These are phyloP conservation scores for Dipteronia sinensis DNA, from an alignment of 345 rosid species.

Conservation along the genomic window DNA sequence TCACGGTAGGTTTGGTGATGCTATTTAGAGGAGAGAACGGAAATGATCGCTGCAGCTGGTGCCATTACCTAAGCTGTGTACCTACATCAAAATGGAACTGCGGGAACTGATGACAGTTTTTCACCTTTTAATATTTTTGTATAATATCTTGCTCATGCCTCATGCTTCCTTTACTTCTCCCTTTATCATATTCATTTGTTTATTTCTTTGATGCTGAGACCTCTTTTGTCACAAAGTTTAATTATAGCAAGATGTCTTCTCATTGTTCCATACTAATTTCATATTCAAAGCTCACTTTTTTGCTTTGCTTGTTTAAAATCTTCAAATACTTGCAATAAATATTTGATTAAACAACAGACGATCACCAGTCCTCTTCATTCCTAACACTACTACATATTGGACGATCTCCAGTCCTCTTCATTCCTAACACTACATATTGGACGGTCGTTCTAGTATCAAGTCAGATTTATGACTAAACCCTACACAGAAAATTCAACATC, in stretches of 20 bases:
- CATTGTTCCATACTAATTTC: not conserved
- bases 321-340: not conserved
- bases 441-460: not conserved
- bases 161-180: not conserved
- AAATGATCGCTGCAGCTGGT: constrained; percentile 93
- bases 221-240: not conserved
- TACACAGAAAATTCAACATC: not conserved
- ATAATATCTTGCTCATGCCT: not conserved
- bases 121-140: no score
- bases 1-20: constrained; percentile 67
- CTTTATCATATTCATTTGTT: constrained; percentile 24
- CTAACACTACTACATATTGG: not conserved
- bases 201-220: constrained; percentile 20
- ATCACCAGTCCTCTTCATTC: not conserved
- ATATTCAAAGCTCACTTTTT: not conserved
- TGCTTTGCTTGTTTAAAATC: not conserved
- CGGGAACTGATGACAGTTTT: constrained; percentile 26
- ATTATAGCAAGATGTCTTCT: not conserved
- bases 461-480: not conserved
- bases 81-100: constrained; percentile 91
- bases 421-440: no score
- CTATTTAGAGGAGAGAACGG: constrained; percentile 84
- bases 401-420: no score
- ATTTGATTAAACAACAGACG: not conserved
- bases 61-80: constrained; percentile 90